These are phyloP conservation scores for Penicillium corylophilum DNA, from an alignment of 2,329 filamentous ascomycete species.

Conservation along the genomic window DNA sequence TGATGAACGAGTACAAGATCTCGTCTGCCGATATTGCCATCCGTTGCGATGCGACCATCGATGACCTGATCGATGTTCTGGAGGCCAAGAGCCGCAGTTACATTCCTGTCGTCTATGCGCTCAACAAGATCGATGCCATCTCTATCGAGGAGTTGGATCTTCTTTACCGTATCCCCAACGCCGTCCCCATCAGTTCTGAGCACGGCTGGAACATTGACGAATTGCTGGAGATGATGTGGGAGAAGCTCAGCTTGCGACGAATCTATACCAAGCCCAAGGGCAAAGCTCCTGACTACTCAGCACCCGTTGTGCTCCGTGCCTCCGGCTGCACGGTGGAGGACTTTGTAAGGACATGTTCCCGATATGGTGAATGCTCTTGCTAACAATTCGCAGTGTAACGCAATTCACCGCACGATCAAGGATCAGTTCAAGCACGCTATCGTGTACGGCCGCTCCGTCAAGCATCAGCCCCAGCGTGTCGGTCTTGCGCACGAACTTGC, in stretches of 20 bases:
- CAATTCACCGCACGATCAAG: constrained; percentile 92
- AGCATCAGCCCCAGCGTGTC: constrained; percentile 96
- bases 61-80: constrained; percentile 93
- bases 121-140: constrained; percentile 99
- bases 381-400: constrained; percentile 71
- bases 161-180: constrained; percentile 93
- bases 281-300: constrained; percentile 84
- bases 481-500: constrained; percentile 86
- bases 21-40: constrained; percentile 96
- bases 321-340: constrained; percentile 89
- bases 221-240: constrained; percentile 97
- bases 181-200: constrained; percentile 95
- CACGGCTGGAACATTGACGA: constrained; percentile 98
- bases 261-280: constrained; percentile 99
- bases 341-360: constrained; percentile 67
- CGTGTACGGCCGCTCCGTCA: constrained; percentile 96
- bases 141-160: constrained; percentile 96
- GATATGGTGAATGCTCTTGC: constrained; percentile 17
- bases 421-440: constrained; percentile 95
- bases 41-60: constrained; percentile 93
- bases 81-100: constrained; percentile 94
- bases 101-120: constrained; percentile 97
- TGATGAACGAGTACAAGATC: constrained; percentile 96
- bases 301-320: constrained; percentile 84
- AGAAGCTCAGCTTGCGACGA: constrained; percentile 84